A percentile compares a stretch with the other conserved stretches of the same genome.
These are phyloP conservation scores for Debaryomyces sp. DNA, from an alignment of 1,139 yeast species.

Conservation along the genomic window DNA sequence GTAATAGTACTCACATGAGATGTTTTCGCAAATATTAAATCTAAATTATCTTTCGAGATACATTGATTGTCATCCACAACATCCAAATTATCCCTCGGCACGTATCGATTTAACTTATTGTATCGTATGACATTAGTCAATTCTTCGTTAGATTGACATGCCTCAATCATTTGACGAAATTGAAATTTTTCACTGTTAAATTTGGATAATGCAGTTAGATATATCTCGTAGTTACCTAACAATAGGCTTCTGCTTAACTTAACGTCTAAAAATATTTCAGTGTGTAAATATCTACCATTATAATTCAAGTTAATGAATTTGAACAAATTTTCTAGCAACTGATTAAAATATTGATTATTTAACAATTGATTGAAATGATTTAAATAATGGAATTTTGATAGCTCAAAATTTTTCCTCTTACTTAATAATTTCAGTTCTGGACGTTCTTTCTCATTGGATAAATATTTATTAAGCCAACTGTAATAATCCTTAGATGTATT, in stretches of 20 bases:
- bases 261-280: constrained; percentile 22
- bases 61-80: constrained; percentile 3
- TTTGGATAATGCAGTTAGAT: constrained; percentile 37
- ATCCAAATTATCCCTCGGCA: not conserved
- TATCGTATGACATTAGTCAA: constrained; percentile 35
- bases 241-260: constrained; percentile 27
- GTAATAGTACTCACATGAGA: constrained; percentile 6
- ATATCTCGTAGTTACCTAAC: constrained; percentile 33
- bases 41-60: constrained; percentile 35
- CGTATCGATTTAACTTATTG: constrained; percentile 27
- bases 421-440: constrained; percentile 63
- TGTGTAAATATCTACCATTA: constrained; percentile 22
- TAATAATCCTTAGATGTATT: constrained; percentile 75
- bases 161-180: constrained; percentile 47
- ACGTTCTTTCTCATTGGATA: constrained; percentile 65
- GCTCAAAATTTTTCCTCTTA: constrained; percentile 65
- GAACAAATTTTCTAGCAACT: constrained; percentile 42
- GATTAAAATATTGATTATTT: constrained; percentile 51
- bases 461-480: constrained; percentile 69
- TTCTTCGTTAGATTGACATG: constrained; percentile 45
- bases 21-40: constrained; percentile 29
- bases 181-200: constrained; percentile 48
- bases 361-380: constrained; percentile 62
- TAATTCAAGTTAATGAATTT: constrained; percentile 33
- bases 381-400: constrained; percentile 72